Percentiles rank a stretch among this genome's conserved stretches.
Conservation (phyloP, 495 filamentous ascomycete species). For the Podospora pseudopauciseta region DNA sequence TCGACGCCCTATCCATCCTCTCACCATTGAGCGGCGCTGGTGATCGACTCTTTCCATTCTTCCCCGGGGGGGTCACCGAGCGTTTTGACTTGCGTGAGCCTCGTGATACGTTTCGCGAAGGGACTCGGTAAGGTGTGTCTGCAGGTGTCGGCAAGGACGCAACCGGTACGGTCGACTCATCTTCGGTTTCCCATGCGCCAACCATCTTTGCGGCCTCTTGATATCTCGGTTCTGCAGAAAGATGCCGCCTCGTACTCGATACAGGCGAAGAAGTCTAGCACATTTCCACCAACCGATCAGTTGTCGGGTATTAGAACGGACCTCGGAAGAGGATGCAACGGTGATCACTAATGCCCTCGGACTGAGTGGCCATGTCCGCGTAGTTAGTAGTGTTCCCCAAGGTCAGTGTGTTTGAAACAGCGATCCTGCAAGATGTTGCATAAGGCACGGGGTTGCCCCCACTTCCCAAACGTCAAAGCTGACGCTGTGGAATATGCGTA, state of each 20-base stretch:
- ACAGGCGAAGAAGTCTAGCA: conserved; percentile 11
- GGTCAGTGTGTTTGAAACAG: conserved; percentile 6
- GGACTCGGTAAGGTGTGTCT: conserved; percentile 62
- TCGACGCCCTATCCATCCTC: conserved; percentile 44
- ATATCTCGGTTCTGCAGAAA: conserved; percentile 2
- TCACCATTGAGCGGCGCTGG: conserved; percentile 57
- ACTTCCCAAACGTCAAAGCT: neutral
- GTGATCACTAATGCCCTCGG: neutral
- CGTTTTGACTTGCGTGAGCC: conserved; percentile 48
- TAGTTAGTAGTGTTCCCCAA: neutral
- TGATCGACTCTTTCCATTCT: conserved; percentile 54
- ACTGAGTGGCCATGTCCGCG: neutral
- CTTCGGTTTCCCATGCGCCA: conserved; percentile 54
- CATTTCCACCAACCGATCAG: conserved; percentile 18
- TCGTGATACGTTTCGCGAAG: conserved; percentile 57
- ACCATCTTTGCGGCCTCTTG: conserved; percentile 27
- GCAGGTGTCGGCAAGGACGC: conserved; percentile 61
- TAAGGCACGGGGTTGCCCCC: neutral
- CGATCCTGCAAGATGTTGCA: conserved; percentile 7
- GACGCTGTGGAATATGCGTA: neutral
- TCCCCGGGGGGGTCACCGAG: conserved; percentile 56
- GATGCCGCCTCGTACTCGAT: conserved; percentile 16
- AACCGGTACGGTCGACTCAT: conserved; percentile 48
- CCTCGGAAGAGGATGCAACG: conserved; percentile 6
- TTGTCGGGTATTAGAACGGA: neutral